phyloP scores from a whole-genome alignment of 2,329 filamentous ascomycete genomes.

The Calonectria hawksworthii region DNA sequence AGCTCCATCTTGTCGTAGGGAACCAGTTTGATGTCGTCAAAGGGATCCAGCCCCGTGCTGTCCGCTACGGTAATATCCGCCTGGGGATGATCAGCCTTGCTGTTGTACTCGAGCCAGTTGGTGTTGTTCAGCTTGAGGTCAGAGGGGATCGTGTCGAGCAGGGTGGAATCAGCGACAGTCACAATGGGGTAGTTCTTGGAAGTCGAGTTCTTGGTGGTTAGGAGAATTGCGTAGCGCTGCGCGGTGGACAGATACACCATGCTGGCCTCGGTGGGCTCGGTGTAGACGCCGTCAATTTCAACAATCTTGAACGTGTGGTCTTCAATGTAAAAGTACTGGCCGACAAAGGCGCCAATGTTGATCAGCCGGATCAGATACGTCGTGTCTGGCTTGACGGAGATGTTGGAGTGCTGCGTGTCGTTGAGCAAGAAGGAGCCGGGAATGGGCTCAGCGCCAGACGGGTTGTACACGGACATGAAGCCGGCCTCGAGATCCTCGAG shows the following conservation, averaged over 20 bases:
- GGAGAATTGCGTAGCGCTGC: constrained; percentile 75
- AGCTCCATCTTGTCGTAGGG: constrained; percentile 77
- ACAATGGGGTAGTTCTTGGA: constrained; percentile 75
- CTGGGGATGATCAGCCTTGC: constrained; percentile 56
- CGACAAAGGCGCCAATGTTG: constrained; percentile 80
- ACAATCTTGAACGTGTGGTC: constrained; percentile 77
- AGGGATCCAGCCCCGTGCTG: constrained; percentile 67
- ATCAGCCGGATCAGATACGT: constrained; percentile 81
- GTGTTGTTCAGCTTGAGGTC: constrained; percentile 78
- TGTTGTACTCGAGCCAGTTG: constrained; percentile 73
- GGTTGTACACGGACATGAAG: constrained; percentile 68
- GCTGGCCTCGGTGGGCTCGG: constrained; percentile 69
- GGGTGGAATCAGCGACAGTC: constrained; percentile 53
- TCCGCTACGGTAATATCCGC: constrained; percentile 67
- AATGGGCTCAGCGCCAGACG: constrained; percentile 73
- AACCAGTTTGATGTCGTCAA: constrained; percentile 81
- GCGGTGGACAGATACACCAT: constrained; percentile 77
- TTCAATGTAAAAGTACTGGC: constrained; percentile 77
- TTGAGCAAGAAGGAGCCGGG: constrained; percentile 80
- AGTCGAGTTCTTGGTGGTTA: constrained; percentile 76
- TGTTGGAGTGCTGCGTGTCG: constrained; percentile 72
- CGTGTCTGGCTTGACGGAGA: constrained; percentile 74
- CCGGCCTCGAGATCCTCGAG: constrained; percentile 60
- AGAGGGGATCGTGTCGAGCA: constrained; percentile 78
- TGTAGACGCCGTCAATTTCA: constrained; percentile 81